Evolutionary conservation across 176 grass and related monocot species (phyloP), one percentile per base, ranked within the genome.

Genomic region (Ampelocalamus luodianensis): DNA sequence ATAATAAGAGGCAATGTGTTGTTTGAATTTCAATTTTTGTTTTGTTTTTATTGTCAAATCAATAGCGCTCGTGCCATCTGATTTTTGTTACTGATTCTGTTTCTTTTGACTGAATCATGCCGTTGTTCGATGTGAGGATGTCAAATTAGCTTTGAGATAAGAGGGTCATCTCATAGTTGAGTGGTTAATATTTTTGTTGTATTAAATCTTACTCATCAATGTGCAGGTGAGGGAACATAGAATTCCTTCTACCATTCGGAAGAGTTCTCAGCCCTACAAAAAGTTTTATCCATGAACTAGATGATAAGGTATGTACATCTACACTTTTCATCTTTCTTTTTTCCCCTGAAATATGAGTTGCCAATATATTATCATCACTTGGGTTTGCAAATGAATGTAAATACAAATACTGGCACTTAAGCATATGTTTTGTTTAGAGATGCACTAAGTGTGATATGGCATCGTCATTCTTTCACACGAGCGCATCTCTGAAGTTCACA

Each of bases 401-500:
- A 38, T 82, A 51, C 3, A 15, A 83, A 71, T 63, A 50, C 36
- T 66, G 5, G 4, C 55, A 43, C 16, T 68, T 23, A 27, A 71
- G 3, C 72, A 17, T 65, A 39, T 71, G 34, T 75, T 82, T 60
- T 48, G 8, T 65, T 70, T 17, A 29, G 34, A 66, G 36, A 55
- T 71, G 29, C 14, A 0, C 15, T 45, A 58, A 70, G 39, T 71
- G 18, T 44, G 12, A 62, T 61, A 49, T 81, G 11, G 13, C 69
- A 53, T 45, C 16, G 3, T 75, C 24, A 46, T 90, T 90, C 65
- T 86, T 88, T 77, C 82, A 98, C 93, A 98, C 93, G 65, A 98
- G 96, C 71, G 76, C 96, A 65, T 98, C 96, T 75, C 87, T 98
- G 76, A 98, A 98, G 82, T 98, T 98, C 82, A 98, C 93, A 36